Conservation (phyloP, 805 yeast species). For the Lipomyces kockii region DNA sequence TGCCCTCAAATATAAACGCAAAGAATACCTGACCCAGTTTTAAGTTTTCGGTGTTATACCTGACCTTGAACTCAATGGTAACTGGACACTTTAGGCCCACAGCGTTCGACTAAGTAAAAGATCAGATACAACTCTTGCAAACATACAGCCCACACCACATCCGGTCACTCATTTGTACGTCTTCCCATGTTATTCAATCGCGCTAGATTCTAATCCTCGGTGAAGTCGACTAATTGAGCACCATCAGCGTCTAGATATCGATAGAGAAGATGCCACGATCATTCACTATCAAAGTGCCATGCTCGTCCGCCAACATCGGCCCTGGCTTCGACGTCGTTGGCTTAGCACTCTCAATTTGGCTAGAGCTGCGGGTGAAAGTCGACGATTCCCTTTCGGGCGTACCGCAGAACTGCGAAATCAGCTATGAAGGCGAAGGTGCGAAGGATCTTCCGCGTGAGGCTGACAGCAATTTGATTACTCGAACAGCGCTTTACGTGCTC, state of each 20-base stretch:
- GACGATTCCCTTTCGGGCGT: slow-evolving; percentile 55
- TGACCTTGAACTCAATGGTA: background rate
- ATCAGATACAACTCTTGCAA: background rate
- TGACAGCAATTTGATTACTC: slow-evolving; percentile 82
- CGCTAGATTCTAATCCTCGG: background rate
- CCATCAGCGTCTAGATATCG: background rate
- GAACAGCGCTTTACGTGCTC: slow-evolving; percentile 89
- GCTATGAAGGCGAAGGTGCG: slow-evolving; percentile 81
- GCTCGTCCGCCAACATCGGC: slow-evolving; percentile 97
- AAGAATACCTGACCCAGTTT: background rate
- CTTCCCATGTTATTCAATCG: background rate
- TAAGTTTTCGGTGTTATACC: background rate
- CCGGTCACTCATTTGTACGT: background rate
- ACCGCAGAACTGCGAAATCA: slow-evolving; percentile 68
- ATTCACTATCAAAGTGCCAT: slow-evolving; percentile 63
- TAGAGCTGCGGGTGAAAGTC: slow-evolving; percentile 70
- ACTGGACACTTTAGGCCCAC: background rate
- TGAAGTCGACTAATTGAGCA: background rate
- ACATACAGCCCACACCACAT: background rate
- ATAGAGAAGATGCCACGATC: slow-evolving; percentile 24
- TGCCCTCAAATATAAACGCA: background rate
- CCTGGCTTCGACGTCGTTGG: slow-evolving; percentile 98
- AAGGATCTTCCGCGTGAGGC: slow-evolving; percentile 76
- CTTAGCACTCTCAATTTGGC: slow-evolving; percentile 76
- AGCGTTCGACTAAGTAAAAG: background rate